These are phyloP conservation scores for Thermomucor indicae-seudaticae DNA, from an alignment of 371 early-diverging fungal genomes.

Conservation along the genomic window DNA sequence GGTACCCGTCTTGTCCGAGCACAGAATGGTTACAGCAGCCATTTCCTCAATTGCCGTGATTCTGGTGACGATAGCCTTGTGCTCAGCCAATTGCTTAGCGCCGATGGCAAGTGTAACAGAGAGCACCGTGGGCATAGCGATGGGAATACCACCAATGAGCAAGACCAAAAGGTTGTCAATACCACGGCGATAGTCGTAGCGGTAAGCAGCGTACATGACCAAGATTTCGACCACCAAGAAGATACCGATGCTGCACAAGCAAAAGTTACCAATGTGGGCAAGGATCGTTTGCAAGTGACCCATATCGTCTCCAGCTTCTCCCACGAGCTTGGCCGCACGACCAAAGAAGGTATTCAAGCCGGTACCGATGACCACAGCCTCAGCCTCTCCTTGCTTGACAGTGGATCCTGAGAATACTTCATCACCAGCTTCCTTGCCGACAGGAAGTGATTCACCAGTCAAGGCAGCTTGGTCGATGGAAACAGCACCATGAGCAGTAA, in stretches of 20 bases:
- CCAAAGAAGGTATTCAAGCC: conserved; percentile 91
- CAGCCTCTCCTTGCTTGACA: conserved; percentile 92
- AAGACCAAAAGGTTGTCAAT: conserved; percentile 73
- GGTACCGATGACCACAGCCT: conserved; percentile 84
- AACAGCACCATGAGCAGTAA: conserved; percentile 45
- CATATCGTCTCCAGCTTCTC: conserved; percentile 76
- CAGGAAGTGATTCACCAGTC: conserved; percentile 82
- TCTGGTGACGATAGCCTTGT: conserved; percentile 90
- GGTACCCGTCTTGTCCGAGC: conserved; percentile 97
- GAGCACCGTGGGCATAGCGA: conserved; percentile 82
- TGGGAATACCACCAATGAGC: conserved; percentile 80
- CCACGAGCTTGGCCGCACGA: conserved; percentile 81
- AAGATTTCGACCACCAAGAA: conserved; percentile 78
- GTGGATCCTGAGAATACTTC: conserved; percentile 78
- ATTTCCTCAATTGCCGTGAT: conserved; percentile 91
- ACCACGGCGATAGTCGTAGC: conserved; percentile 64
- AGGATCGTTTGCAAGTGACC: conserved; percentile 88
- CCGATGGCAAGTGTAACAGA: conserved; percentile 95
- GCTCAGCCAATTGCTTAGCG: conserved; percentile 89
- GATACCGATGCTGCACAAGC: conserved; percentile 66
- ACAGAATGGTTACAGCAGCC: conserved; percentile 90
- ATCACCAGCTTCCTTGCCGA: conserved; percentile 67
- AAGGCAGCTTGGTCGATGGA: conserved; percentile 79
- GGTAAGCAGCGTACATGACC: conserved; percentile 79
- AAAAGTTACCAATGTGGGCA: conserved; percentile 91